These are phyloP conservation scores for Fusarium protoensiforme DNA, from an alignment of 2,329 filamentous ascomycete species.

Conservation along the genomic window DNA sequence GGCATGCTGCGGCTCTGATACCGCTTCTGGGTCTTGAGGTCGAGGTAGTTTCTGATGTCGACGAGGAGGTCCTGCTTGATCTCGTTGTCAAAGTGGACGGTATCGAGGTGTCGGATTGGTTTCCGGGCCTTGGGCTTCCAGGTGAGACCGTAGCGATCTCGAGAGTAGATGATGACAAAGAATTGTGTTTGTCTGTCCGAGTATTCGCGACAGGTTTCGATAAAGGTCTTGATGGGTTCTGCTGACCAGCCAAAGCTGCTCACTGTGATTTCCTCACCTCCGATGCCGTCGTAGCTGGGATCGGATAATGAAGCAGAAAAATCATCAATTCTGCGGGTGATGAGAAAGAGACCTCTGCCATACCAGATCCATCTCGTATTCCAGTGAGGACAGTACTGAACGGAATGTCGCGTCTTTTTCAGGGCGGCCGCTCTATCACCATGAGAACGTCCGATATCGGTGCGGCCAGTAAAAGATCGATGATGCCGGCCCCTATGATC, in stretches of 20 bases:
- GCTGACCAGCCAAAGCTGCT: constrained; percentile 64
- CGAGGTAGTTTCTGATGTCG: constrained; percentile 64
- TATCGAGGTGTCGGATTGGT: constrained; percentile 61
- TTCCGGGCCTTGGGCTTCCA: constrained; percentile 62
- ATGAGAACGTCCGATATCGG: constrained; percentile 47
- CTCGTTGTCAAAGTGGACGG: constrained; percentile 60
- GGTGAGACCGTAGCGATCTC: constrained; percentile 57
- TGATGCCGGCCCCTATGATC: constrained; percentile 52
- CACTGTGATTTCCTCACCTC: constrained; percentile 58
- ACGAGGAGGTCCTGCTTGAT: constrained; percentile 59
- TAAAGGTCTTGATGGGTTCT: constrained; percentile 58
- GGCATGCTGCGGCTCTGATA: constrained; percentile 67
- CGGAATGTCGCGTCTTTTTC: constrained; percentile 54
- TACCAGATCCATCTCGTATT: constrained; percentile 62
- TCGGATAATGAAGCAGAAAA: constrained; percentile 52
- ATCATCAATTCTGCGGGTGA: constrained; percentile 54
- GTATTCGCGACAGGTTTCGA: constrained; percentile 59
- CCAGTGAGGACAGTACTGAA: constrained; percentile 59
- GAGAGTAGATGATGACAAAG: constrained; percentile 61
- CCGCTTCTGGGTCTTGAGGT: constrained; percentile 61
- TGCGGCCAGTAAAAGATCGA: constrained; percentile 57
- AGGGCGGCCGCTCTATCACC: constrained; percentile 53
- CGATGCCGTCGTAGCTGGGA: constrained; percentile 57
- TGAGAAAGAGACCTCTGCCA: constrained; percentile 56
- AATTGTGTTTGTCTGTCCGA: constrained; percentile 60